Evolutionary conservation across 2,329 filamentous ascomycete species (phyloP).

Genomic region (Colletotrichum plurivorum): DNA sequence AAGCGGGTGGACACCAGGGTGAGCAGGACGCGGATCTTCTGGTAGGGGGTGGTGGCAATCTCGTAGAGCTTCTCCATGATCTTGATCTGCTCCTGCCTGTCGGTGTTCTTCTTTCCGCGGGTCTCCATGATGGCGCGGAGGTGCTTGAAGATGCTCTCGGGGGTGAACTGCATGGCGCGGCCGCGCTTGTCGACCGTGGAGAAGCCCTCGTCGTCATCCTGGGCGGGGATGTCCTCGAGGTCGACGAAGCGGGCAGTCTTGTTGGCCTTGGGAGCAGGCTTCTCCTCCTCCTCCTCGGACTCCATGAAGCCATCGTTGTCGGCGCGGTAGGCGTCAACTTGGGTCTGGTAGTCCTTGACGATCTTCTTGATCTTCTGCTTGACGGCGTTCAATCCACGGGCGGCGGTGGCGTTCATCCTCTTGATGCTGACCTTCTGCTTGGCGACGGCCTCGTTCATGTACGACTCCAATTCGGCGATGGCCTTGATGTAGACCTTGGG

Average conservation of each 20-base stretch:
- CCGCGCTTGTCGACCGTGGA: conserved; percentile 90
- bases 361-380: conserved; percentile 99
- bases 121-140: conserved; percentile 93
- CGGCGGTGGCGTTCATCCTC: conserved; percentile 99
- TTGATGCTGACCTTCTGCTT: conserved; percentile 97
- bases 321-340: conserved; percentile 88
- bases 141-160: conserved; percentile 98
- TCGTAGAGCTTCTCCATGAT: conserved; percentile 97
- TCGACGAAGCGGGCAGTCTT: conserved; percentile 61
- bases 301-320: conserved; percentile 92
- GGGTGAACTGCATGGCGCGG: conserved; percentile 90
- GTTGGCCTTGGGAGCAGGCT: conserved; percentile 65
- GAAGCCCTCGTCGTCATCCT: conserved; percentile 87
- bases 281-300: conserved; percentile 83
- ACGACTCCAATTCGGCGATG: conserved; percentile 92
- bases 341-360: conserved; percentile 92
- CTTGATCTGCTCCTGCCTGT: conserved; percentile 93
- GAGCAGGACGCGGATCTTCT: conserved; percentile 91
- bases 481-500: conserved; percentile 95
- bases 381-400: conserved; percentile 94
- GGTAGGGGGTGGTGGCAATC: conserved; percentile 91
- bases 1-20: conserved; percentile 95
- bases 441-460: conserved; percentile 91
- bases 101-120: conserved; percentile 98
- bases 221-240: conserved; percentile 64